A percentile compares a stretch with the other conserved stretches of the same genome.
Conservation (phyloP, 106 monocot species). For the Dioscorea alata region DNA sequence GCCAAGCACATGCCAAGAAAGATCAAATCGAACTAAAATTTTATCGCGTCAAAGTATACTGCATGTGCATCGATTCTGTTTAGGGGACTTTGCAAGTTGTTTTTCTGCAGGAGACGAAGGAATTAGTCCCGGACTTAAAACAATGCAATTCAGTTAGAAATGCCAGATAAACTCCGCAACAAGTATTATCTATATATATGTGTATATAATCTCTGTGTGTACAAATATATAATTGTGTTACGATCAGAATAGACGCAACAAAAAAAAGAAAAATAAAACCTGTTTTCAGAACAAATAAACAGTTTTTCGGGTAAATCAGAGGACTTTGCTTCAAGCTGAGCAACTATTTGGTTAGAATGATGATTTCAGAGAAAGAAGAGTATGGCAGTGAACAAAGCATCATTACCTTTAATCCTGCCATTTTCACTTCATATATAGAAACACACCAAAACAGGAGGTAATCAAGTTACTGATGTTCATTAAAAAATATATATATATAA, state of each 20-base stretch:
- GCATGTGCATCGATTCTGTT: conserved; percentile 23
- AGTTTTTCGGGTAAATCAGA: neutral
- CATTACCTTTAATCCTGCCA: no score
- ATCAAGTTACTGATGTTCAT: no score
- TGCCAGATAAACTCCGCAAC: neutral
- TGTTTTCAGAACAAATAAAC: neutral
- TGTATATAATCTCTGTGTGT: neutral
- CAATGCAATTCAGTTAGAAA: neutral
- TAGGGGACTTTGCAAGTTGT: conserved; percentile 21
- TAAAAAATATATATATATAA: no score
- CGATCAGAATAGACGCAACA: neutral
- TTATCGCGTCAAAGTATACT: conserved; percentile 15
- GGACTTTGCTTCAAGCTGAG: no score
- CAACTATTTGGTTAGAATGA: no score
- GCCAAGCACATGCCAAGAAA: neutral
- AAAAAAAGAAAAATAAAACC: neutral
- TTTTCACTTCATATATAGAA: no score
- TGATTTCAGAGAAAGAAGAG: no score
- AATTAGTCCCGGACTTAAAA: neutral
- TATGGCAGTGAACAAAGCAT: no score
- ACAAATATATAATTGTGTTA: neutral
- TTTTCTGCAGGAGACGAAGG: conserved; percentile 12
- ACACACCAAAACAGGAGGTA: no score
- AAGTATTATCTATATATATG: no score
- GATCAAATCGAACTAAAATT: neutral